Base-by-base conservation (phyloP, 2,329 filamentous ascomycete genomes). In the Magnaporthiopsis incrustans region DNA sequence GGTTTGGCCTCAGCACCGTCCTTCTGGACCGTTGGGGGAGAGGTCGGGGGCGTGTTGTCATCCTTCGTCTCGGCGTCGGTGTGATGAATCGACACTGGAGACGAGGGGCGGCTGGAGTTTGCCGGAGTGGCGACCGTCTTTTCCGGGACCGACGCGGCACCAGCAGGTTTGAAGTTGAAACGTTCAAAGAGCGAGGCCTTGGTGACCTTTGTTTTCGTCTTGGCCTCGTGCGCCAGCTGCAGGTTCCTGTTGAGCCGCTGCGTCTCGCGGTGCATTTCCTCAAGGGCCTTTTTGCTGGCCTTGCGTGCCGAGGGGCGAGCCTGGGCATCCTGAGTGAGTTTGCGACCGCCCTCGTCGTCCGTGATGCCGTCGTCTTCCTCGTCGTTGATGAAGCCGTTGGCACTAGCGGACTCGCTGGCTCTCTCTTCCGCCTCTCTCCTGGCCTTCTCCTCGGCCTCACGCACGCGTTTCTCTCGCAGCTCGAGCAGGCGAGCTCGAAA, bases 201-300 rank as follows among this genome's bases (percentile, higher is more conserved):
- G 8, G 89, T 87, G 68, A 97, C 90, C 77, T 92, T 96, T 81
- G 95, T 98, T 76, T 90, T 93, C 1, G 92, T 96, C 77, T 89
- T 91, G 30, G 91, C 90, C 73, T 97, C 88, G 74, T 98, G 93
- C 1, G 90, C 86, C 61, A 99, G 83, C 75, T 98, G 94, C 85
- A 97, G 90, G 72, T 90, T 96, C 68, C 95, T 85, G 69, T 86
- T 89, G 78, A 99, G 85, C 35, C 95, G 87, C 77, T 99, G 95
- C 1, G 94, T 97, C 76, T 99, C 95, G 65, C 92, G 86, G 70
- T 90, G 89, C 89, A 99, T 97, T 69, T 98, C 94, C 73, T 97
- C 91, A 57, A 97, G 74, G 0, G 95, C 95, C 77, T 92, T 97
- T 78, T 94, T 98, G 78, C 93, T 94, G 0, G 95, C 93, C 73